Base-by-base conservation (phyloP, 495 filamentous ascomycete genomes). In the Podospora australis region DNA sequence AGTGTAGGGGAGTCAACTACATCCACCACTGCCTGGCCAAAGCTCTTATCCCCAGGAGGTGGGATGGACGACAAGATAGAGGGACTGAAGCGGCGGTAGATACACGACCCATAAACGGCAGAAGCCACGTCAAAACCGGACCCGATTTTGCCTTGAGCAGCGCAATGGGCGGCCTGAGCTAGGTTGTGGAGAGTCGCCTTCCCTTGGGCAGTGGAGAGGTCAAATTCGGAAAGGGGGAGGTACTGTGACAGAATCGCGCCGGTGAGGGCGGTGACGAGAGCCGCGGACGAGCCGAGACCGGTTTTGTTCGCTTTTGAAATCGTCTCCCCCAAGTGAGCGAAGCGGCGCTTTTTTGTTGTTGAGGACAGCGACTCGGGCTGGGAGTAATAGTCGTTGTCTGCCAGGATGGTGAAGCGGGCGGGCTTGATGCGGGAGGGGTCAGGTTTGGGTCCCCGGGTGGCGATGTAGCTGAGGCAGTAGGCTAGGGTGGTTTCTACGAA, bases 351-450 rank as follows among this genome's bases (percentile, higher is more conserved):
- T 30, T 45, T 19, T 19, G 49, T 23, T 28, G 53, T 51, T 14
- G 50, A 5, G 36, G 63, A 55, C 13, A 48, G 20, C 21, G 55
- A 24, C 28, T 46, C 16, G 30, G 57, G 19, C 16, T 58, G 44
- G 2, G 92, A 96, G 71, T 98, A 97, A 75, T 98, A 98, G 72
- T 95, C 88, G 57, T 86, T 87, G 68, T 96, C 89, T 22, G 94
- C 92, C 17, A 96, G 75, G 66, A 98, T 92, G 42, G 88, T 92
- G 57, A 97, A 78, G 10, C 75, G 78, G 16, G 84, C 65, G 0
- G 88, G 80, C 17, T 75, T 74, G 50, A 94, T 81, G 32, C 50
- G 78, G 70, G 5, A 73, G 70, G 54, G 72, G 66, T 46, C 69
- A 64, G 40, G 74, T 64, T 39, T 76, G 72, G 49, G 6, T 3